Percentiles rank a stretch among this genome's conserved stretches.
Evolutionary conservation across 78 protist species (phyloP).

Genomic region (Isochrysis galbana): DNA sequence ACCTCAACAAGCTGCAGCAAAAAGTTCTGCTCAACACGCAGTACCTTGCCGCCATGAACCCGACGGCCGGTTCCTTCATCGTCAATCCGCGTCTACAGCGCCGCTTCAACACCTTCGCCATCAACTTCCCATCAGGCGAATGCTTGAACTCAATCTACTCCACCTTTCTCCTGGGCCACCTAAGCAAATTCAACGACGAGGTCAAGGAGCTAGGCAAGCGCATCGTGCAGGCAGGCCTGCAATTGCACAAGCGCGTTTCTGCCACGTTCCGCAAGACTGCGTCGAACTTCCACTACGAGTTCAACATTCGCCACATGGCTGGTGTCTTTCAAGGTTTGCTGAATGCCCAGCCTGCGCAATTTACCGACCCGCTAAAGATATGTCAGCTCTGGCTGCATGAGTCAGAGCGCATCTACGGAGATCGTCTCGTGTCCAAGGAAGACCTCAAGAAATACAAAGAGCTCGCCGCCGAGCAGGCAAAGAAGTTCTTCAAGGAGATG

Average conservation of each 20-base stretch:
- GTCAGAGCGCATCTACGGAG: slow-evolving; percentile 53
- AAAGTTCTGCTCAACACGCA: slow-evolving; percentile 50
- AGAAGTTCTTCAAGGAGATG: slow-evolving; percentile 47
- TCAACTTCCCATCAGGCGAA: slow-evolving; percentile 57
- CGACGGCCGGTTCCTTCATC: slow-evolving; percentile 68
- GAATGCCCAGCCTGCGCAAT: neutral
- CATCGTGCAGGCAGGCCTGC: slow-evolving; percentile 48
- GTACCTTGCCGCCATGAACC: slow-evolving; percentile 66
- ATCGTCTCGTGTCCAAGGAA: slow-evolving; percentile 33
- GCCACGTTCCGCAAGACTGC: slow-evolving; percentile 63
- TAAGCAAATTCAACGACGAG: slow-evolving; percentile 20
- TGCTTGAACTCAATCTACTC: slow-evolving; percentile 58
- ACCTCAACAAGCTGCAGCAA: slow-evolving; percentile 41
- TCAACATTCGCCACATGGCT: slow-evolving; percentile 63
- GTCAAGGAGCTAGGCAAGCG: slow-evolving; percentile 10
- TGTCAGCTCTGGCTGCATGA: slow-evolving; percentile 55
- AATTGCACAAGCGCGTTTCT: slow-evolving; percentile 53
- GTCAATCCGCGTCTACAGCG: slow-evolving; percentile 73
- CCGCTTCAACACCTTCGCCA: slow-evolving; percentile 56
- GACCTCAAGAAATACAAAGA: slow-evolving; percentile 42
- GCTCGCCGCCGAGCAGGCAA: slow-evolving; percentile 33
- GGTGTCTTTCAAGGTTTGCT: slow-evolving; percentile 60
- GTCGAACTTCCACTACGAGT: slow-evolving; percentile 70
- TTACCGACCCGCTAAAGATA: slow-evolving; percentile 14
- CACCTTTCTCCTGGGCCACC: slow-evolving; percentile 44